Evolutionary conservation across 208 protist species (phyloP), one percentile per base, ranked within the genome.

Genomic region (Wallacemonas sp.): DNA sequence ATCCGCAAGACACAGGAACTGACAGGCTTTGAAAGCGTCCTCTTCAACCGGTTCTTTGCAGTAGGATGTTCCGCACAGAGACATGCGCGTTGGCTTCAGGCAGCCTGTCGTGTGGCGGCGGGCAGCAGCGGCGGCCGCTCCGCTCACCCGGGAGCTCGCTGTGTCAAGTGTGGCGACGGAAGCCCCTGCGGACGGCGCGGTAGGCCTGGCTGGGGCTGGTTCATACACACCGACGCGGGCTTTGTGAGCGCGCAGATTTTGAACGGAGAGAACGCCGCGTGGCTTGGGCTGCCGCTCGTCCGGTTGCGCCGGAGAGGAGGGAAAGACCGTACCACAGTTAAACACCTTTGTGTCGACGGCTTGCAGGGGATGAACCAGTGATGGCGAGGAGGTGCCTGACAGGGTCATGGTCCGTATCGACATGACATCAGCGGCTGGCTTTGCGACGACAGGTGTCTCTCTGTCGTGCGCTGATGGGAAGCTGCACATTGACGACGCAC

Each of bases 241-340:
- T 17, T 58, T 58, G 51, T 58, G 51, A 2, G 24, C 51, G 11
- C 51, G 51, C 0, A 58, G 30, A 31, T 58, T 58, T 39, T 58
- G 51, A 14, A 58, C 51, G 14, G 51, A 58, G 4, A 58, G 30
- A 9, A 58, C 51, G 26, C 51, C 51, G 17, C 51, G 51, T 9
- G 26, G 51, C 28, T 58, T 58, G 4, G 4, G 8, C 4, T 14
- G 14, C 28, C 6, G 19, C 12, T 58, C 28, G n/a, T 58, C 51
- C n/a, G n/a, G n/a, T n/a, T n/a, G n/a, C n/a, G n/a, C n/a, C n/a
- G n/a, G n/a, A n/a, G n/a, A n/a, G n/a, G n/a, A n/a, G n/a, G n/a
- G n/a, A n/a, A n/a, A n/a, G n/a, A n/a, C n/a, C n/a, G n/a, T n/a
- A n/a, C n/a, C n/a, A n/a, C n/a, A n/a, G n/a, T n/a, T n/a, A n/a